Percentiles rank a stretch among this genome's conserved stretches.
phyloP scores from a whole-genome alignment of 139 green algal genomes.

The Marvania coccoides region DNA sequence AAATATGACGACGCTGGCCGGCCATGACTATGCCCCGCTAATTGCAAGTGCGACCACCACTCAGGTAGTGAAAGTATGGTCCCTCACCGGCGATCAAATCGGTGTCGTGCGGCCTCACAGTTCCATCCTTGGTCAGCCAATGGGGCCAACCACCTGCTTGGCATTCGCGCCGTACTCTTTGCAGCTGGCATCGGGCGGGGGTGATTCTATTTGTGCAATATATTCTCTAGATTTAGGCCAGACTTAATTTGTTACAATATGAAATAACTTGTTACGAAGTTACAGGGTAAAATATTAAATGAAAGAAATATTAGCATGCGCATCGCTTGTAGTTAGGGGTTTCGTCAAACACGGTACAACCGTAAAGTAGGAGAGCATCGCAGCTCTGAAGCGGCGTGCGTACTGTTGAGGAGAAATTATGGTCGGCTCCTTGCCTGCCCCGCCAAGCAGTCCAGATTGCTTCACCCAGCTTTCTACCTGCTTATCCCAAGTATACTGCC shows the following conservation, averaged over 20 bases:
- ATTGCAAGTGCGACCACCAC: conserved; percentile 64
- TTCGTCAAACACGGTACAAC: conserved; percentile 43
- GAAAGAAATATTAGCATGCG: background rate
- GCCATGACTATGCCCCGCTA: conserved; percentile 68
- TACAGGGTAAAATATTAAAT: background rate
- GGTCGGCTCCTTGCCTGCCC: conserved; percentile 73
- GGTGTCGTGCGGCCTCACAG: conserved; percentile 61
- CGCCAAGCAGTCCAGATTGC: conserved; percentile 77
- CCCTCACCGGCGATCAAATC: conserved; percentile 44
- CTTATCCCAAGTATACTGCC: conserved; percentile 98
- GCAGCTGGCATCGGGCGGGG: conserved; percentile 60
- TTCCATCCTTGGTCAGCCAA: conserved; percentile 45
- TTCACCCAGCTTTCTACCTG: conserved; percentile 97
- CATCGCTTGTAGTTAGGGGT: background rate
- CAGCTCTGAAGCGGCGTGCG: conserved; percentile 68
- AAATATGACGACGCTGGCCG: conserved; percentile 59
- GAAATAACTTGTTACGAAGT: background rate
- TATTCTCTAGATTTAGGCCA: conserved; percentile 28
- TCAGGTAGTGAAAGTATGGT: conserved; percentile 59
- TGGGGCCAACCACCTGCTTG: conserved; percentile 68
- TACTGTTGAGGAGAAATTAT: conserved; percentile 94
- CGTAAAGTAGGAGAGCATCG: conserved; percentile 69
- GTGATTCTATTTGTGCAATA: conserved; percentile 42
- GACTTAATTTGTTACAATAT: background rate
- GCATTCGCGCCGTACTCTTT: conserved; percentile 80